Base-by-base conservation (phyloP, 768 basidiomycete species). In the Lactifluus volemus region DNA sequence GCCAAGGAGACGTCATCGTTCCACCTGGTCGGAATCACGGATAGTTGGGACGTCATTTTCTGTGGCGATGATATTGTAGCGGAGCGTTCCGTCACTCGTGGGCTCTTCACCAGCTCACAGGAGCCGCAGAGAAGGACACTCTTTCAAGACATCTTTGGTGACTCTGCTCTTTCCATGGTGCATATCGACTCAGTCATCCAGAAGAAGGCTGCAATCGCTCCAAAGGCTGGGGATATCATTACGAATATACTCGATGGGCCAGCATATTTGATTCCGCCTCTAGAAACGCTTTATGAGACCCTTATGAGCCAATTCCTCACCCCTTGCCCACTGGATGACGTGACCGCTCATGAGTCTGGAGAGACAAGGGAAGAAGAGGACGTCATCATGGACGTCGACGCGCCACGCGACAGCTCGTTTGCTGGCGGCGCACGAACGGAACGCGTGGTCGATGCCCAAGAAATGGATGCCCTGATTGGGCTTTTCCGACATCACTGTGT, bases 141-240 rank as follows among this genome's bases (percentile, higher is more conserved):
- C 7, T 92, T 95, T 74, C 88, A 92, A 71, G 92, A 95, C 68
- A 89, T 95, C 68, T 97, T 96, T 69, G 94, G 94, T 42, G 76
- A 81, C 60, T 82, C 89, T 48, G 87, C 88, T 49, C 2, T 84
- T 93, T 66, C 67, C 68, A 6, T 69, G 74, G 36, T 62, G 69
- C 38, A 63, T 71, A 17, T 54, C 64, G 12, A 38, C 67, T 29
- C 55, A 64, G n/a, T 51, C 58, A 6, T 67, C 70, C 44, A 58
- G 61, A 49, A 59, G 64, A 44, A 60, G 17, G 11, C 69, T 60
- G 65, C 70, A 14, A 59, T 60, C 5, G 53, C 65, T 41, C 59
- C 68, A 11, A 63, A 70, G 62, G 72, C 71, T 25, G 74, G 73
- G 63, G 78, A 77, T 54, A 74, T 75, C 55, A 71, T 75, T 55